A percentile compares a stretch with the other conserved stretches of the same genome.
Conservation (phyloP, 1,284 basidiomycete species). For the Nidula niveotomentosa region DNA sequence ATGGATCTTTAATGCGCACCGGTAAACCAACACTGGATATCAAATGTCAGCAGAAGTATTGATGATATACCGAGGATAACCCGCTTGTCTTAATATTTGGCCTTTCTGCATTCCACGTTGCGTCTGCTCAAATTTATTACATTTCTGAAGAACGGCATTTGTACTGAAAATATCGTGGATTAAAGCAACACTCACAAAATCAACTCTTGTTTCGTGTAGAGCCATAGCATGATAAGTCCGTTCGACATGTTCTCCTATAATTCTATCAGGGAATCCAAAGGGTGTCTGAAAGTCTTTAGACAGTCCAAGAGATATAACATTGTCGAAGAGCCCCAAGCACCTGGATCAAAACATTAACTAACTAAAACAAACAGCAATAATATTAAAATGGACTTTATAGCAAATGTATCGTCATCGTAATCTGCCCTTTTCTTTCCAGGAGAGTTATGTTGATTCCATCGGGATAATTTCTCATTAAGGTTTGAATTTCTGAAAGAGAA, state of each 20-base stretch:
- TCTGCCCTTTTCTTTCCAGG: conserved; percentile 52
- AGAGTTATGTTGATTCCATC: conserved; percentile 49
- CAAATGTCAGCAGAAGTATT: background rate
- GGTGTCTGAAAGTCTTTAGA: conserved; percentile 58
- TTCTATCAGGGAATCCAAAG: conserved; percentile 62
- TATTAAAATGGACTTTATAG: conserved; percentile 50
- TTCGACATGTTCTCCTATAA: conserved; percentile 62
- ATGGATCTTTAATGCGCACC: conserved; percentile 31
- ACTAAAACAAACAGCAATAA: background rate
- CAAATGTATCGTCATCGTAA: conserved; percentile 46
- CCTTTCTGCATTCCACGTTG: conserved; percentile 47
- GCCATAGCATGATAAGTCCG: conserved; percentile 68
- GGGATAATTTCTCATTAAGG: conserved; percentile 43
- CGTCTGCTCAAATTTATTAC: conserved; percentile 63
- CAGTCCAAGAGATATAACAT: conserved; percentile 67
- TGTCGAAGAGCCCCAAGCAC: conserved; percentile 73
- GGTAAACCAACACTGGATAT: conserved; percentile 62
- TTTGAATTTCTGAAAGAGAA: conserved; percentile 35
- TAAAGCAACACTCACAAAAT: conserved; percentile 50
- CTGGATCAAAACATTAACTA: conserved; percentile 27
- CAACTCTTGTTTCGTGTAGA: conserved; percentile 59
- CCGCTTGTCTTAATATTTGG: conserved; percentile 63
- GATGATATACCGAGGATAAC: conserved; percentile 3
- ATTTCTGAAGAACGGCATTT: conserved; percentile 36
- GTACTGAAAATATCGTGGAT: background rate